These are phyloP conservation scores for Fraxinus americana DNA, from an alignment of 257 asterid species.

Conservation along the genomic window DNA sequence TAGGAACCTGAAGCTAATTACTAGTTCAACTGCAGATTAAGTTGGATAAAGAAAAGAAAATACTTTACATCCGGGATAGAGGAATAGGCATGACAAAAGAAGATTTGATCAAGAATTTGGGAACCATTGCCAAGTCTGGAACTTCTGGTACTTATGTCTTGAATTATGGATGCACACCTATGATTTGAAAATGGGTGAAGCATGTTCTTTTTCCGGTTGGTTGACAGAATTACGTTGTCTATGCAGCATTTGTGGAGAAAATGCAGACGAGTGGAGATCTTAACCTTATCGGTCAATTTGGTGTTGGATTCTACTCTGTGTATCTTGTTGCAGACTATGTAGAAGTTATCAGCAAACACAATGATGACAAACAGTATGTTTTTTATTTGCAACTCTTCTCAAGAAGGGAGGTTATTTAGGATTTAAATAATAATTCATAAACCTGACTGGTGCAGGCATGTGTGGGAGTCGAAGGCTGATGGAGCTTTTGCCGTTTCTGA, in stretches of 20 bases:
- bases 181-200: conserved; percentile 1
- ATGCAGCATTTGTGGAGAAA: conserved; percentile 56
- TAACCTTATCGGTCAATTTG: conserved; percentile 63
- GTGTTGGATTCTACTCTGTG: conserved; percentile 91
- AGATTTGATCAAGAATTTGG: conserved; percentile 91
- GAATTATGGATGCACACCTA: background rate
- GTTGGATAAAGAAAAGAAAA: conserved; percentile 58
- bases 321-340: conserved; percentile 61
- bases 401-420: background rate
- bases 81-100: conserved; percentile 68
- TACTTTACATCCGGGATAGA: conserved; percentile 49
- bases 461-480: conserved; percentile 59
- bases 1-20: background rate
- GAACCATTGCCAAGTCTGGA: conserved; percentile 97
- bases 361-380: conserved; percentile 66
- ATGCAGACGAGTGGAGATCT: conserved; percentile 60
- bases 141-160: conserved; percentile 69
- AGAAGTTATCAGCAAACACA: conserved; percentile 58
- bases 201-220: background rate
- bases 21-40: conserved; percentile 40
- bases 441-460: conserved; percentile 38
- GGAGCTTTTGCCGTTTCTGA: conserved; percentile 62
- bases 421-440: conserved; percentile 16
- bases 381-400: conserved; percentile 13
- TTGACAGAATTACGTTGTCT: conserved; percentile 3